Conservation (phyloP, 768 basidiomycete genomes). For the Termitomyces heimii region DNA sequence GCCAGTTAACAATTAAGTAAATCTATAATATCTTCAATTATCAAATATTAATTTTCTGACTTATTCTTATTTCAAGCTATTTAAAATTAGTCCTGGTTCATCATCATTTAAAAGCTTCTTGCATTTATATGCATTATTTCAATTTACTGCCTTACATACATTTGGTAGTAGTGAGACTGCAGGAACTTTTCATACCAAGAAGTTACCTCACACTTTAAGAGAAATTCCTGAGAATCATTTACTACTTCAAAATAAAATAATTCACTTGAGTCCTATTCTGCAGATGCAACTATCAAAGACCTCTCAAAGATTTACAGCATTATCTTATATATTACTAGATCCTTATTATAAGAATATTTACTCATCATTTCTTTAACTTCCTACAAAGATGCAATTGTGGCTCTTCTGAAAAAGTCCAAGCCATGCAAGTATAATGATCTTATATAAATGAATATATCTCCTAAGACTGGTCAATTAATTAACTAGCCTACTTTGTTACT, state of each 20-base stretch:
- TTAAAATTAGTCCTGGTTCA: not conserved
- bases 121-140: not conserved
- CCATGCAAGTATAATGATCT: not conserved
- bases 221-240: not conserved
- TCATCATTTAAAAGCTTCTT: not conserved
- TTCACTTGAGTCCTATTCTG: not conserved
- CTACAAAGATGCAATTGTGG: too few relatives aligned
- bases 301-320: not conserved
- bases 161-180: not conserved
- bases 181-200: not conserved
- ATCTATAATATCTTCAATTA: not conserved
- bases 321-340: not conserved
- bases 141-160: not conserved
- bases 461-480: not conserved
- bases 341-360: not conserved
- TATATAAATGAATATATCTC: not conserved
- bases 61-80: not conserved
- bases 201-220: not conserved
- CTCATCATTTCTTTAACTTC: not conserved
- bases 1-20: not conserved
- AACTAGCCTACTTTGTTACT: not conserved
- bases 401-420: not conserved
- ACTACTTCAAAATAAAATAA: not conserved
- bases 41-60: not conserved
- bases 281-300: not conserved